Percentiles rank a stretch among this genome's conserved stretches.
Conservation (phyloP, 306 rosid genomes). For the Echinosophora koreensis region DNA sequence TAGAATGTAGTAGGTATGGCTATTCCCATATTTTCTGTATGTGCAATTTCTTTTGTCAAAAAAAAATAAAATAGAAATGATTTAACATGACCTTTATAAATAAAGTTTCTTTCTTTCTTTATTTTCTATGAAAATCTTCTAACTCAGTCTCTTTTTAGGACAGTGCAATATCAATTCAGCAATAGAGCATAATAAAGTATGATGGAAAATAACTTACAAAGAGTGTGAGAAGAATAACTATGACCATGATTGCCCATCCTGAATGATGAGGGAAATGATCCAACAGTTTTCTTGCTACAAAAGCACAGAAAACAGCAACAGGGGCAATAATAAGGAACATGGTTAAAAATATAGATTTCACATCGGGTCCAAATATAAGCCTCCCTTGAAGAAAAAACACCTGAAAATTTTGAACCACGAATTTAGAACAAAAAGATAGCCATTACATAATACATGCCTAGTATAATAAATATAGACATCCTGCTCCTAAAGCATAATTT, state of each 20-base stretch:
- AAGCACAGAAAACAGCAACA: constrained; percentile 69
- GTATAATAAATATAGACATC: neutral
- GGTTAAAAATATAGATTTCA: constrained; percentile 72
- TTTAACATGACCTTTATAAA: no score
- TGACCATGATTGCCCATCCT: constrained; percentile 70
- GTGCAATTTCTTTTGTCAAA: no score
- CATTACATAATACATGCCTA: no score
- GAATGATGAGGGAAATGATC: constrained; percentile 65
- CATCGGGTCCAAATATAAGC: constrained; percentile 94
- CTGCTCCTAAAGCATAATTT: neutral
- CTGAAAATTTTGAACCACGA: constrained; percentile 53
- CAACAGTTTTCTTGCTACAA: constrained; percentile 74
- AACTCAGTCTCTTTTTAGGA: neutral
- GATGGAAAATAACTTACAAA: constrained; percentile 64
- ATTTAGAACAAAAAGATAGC: constrained; percentile 10
- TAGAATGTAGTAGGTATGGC: no score
- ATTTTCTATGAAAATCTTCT: no score
- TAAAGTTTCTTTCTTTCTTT: no score
- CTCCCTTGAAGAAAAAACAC: constrained; percentile 86
- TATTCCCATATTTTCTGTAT: neutral
- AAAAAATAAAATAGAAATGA: no score
- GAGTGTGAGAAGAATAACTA: constrained; percentile 61
- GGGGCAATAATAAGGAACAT: constrained; percentile 80
- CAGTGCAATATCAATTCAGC: neutral
- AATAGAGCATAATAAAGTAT: neutral